Percentiles rank a stretch among this genome's conserved stretches.
Conservation (phyloP, 2,329 filamentous ascomycete species). For the Penicillium sp. region DNA sequence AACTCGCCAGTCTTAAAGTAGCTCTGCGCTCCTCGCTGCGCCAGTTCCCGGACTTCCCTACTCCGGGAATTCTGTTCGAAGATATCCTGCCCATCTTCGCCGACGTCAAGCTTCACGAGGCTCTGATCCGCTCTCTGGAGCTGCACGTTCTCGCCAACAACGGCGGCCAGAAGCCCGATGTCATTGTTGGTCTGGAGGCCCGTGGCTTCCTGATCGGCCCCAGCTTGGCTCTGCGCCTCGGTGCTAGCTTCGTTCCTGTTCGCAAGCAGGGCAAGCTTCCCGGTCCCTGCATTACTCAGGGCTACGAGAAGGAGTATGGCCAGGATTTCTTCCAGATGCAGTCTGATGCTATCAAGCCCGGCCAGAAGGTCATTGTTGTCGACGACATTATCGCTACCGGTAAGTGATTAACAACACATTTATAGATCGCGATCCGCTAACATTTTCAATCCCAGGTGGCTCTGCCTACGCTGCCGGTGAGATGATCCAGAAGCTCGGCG, state of each 20-base stretch:
- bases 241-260: conserved; percentile 86
- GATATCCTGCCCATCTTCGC: conserved; percentile 97
- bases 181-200: conserved; percentile 90
- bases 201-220: conserved; percentile 95
- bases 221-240: conserved; percentile 77
- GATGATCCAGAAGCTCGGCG: conserved; percentile 82
- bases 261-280: conserved; percentile 96
- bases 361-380: conserved; percentile 88
- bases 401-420: conserved; percentile 48
- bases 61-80: conserved; percentile 90
- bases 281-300: conserved; percentile 79
- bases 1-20: conserved; percentile 65
- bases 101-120: conserved; percentile 69
- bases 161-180: conserved; percentile 68
- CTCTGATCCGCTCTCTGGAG: conserved; percentile 80
- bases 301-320: conserved; percentile 95
- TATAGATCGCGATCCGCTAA: background rate
- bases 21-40: conserved; percentile 72
- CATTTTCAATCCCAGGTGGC: conserved; percentile 64
- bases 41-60: conserved; percentile 89
- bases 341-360: conserved; percentile 75
- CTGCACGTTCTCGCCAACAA: conserved; percentile 72
- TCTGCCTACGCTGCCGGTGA: conserved; percentile 85
- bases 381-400: conserved; percentile 99
- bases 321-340: conserved; percentile 97